Base-by-base conservation (phyloP, 352 stramenopile species). In the Phytopythium cucurbitacearum region DNA sequence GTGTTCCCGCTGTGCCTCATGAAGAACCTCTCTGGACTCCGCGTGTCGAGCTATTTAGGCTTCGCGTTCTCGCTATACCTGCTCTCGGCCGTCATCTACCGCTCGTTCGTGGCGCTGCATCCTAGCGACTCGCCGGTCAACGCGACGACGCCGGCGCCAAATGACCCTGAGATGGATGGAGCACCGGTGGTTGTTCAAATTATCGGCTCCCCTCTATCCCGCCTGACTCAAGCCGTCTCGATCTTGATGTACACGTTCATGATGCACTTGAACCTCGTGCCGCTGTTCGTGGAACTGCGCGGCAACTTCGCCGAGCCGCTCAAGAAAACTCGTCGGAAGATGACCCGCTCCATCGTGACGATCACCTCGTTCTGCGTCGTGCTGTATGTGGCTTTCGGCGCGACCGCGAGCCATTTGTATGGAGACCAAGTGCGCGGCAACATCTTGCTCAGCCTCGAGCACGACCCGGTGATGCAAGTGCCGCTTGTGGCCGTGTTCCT, bases 191-290 rank as follows among this genome's bases (percentile, higher is more conserved):
- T 35, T 5, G 40, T 35, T 10, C 47, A 56, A 8, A 60, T 80
- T 8, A 40, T 51, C 3, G 75, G 69, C 10, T 62, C 64, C 2
- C 13, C 46, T 0, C 67, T 86, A 32, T 75, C 66, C 9, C 77
- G 76, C 7, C 69, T 78, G 43, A 54, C 75, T 11, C 75, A 87
- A 53, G 60, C 72, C 3, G 60, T 89, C 40, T 88, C 77, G 16
- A 86, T 93, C 62, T 91, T 83, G 70, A 91, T 82, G 55, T 91
- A 87, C 55, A 78, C 78, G n/a, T 93, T 91, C 62, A 89, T 91
- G 78, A 85, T 89, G 73, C 82, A 93, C 28, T 53, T 93, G 54
- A 93, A 93, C 57, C 59, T 93, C 12, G 56, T 91, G 16, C 80
- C 82, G 61, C 64, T 91, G 11, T 91, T 89, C 55, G 77, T 85